These are phyloP conservation scores for Eudorina sp. DNA, from an alignment of 139 green algal genomes.

Conservation along the genomic window DNA sequence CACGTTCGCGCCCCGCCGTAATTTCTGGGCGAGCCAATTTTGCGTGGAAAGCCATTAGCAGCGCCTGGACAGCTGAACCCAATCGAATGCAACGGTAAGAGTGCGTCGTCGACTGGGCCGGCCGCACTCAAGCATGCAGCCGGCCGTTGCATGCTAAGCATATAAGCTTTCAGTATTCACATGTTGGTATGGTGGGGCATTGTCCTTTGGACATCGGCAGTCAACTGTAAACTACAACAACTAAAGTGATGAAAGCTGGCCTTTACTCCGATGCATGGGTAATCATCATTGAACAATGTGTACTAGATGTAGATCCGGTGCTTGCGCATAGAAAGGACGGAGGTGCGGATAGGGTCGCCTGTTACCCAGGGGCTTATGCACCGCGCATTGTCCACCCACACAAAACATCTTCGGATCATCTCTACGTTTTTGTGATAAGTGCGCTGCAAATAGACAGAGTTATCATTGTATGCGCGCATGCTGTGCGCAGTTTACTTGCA, in stretches of 20 bases:
- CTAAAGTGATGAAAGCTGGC: no score
- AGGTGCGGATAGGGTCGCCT: neutral
- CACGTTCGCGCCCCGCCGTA: neutral
- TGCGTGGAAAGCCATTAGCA: neutral
- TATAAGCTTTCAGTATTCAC: no score
- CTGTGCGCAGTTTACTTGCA: slow-evolving; percentile 2
- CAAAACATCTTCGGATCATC: neutral
- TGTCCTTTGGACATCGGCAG: no score
- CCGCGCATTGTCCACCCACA: neutral
- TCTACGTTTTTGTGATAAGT: no score
- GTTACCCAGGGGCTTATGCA: neutral
- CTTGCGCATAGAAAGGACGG: neutral
- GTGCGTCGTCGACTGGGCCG: neutral
- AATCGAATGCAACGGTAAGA: neutral
- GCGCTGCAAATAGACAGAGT: neutral
- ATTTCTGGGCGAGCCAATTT: neutral
- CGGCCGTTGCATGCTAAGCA: neutral
- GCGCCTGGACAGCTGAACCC: neutral
- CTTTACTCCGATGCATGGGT: no score
- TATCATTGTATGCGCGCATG: neutral
- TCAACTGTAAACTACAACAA: no score
- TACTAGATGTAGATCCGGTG: neutral
- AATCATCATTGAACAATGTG: no score
- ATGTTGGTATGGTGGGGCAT: no score
- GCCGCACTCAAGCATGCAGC: neutral